Base-by-base conservation (phyloP, 257 asterid genomes). In the Plantago ovata region DNA sequence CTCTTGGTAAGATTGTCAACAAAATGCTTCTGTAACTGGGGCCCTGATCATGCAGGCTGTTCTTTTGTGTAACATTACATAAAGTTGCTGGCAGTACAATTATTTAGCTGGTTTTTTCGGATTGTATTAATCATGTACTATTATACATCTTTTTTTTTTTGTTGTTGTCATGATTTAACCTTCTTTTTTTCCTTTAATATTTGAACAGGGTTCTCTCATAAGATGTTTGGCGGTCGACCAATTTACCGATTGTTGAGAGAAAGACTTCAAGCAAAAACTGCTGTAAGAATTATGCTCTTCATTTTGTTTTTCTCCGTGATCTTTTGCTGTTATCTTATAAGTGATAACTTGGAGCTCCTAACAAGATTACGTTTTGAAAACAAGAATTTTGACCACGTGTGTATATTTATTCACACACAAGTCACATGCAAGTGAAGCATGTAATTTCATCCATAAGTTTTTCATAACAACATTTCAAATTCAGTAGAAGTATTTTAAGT, bases 201-300 rank as follows among this genome's bases (percentile, higher is more conserved):
- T 28, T 54, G 38, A 65, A 23, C 79, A 78, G 81, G 59, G 69
- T 69, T 65, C 57, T 63, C 41, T 14, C 48, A 56, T 73, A 73
- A 64, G 51, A 79, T 81, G 85, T 74, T 74, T 60, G 75, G 89
- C 56, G 76, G 81, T 69, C 73, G 79, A 79, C 77, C 74, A 41
- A 52, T 81, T 58, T 77, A 69, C 46, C 62, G 71, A 69, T 71
- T 76, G 72, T 67, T 78, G 75, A 76, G 66, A 40, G 77, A 77
- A 65, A 76, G 62, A 59, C 72, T 79, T 71, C 81, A 71, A 18
- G 73, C 79, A 10, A 70, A 71, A 55, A 66, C 64, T 72, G 36
- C 68, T 65, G 79, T 78, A 70, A 69, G 33, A 32, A n/a, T 58
- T 39, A 43, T 66, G 24, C 15, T 47, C 38, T 61, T 36, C 3